phyloP scores from a whole-genome alignment of 2,329 filamentous ascomycete genomes.

The Colletotrichum sp. region DNA sequence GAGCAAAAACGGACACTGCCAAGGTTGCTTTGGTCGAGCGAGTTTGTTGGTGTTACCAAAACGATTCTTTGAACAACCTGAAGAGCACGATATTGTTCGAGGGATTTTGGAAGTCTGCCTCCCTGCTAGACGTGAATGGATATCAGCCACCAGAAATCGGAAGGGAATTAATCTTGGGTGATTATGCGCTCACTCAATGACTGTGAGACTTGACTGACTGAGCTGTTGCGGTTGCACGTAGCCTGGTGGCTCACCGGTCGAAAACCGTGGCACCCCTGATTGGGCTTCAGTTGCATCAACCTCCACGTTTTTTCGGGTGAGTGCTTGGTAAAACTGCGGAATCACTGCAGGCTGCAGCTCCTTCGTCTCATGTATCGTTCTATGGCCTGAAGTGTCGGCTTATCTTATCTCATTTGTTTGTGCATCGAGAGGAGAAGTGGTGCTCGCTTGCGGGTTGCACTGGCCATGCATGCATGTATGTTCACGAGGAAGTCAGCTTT shows the following conservation, averaged over 20 bases:
- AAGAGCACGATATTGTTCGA: background rate
- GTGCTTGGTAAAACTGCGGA: background rate
- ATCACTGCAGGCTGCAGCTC: background rate
- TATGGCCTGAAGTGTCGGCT: background rate
- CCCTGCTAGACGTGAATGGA: background rate
- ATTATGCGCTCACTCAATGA: background rate
- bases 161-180: background rate
- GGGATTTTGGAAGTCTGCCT: background rate
- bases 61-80: background rate
- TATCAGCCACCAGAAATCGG: background rate
- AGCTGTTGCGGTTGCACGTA: background rate
- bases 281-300: background rate
- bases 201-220: background rate
- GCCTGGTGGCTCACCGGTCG: background rate
- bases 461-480: background rate
- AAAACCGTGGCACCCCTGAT: background rate
- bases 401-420: background rate
- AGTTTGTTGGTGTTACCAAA: background rate
- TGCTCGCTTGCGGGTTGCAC: background rate
- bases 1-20: background rate
- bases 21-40: background rate
- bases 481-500: background rate
- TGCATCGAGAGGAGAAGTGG: background rate
- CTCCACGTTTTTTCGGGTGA: background rate
- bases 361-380: background rate